Base-by-base conservation (phyloP, 306 rosid species). In the Cicer arietinum region DNA sequence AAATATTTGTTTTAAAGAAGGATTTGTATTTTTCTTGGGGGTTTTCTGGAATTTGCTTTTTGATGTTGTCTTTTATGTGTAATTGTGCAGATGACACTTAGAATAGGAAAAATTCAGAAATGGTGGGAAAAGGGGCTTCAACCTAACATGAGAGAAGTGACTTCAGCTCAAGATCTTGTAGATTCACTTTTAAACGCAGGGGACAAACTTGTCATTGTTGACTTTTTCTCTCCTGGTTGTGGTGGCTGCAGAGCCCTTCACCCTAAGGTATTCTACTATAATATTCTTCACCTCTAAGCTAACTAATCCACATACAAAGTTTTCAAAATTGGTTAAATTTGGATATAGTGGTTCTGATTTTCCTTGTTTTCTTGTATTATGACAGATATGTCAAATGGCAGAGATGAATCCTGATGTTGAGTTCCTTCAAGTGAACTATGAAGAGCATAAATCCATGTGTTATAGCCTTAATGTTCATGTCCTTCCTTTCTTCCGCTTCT, bases 231-330 rank as follows among this genome's bases (percentile, higher is more conserved):
- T 77, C 98, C 97, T 53, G 96, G 94, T 48, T 94, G 98, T 72
- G 96, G 98, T 76, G 98, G 97, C 59, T 94, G 98, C 94, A 94
- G 72, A 76, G 94, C 97, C 69, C 94, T 94, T 79, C 92, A 94
- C 63, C 98, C 97, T 47, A 94, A 94, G 98, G 98, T 89, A 25
- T 25, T 25, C 30, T 25, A 63, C 12, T 40, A 18, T 18, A 18
- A 18, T 18, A 3, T 25, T 25, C 60, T 43, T 44, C 18, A 25
- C 12, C 37, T n/a, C 48, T 75, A 14, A 37, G 13, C 8, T 39
- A 1, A 6, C 40, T 40, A 9, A 14, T 66, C 56, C 44, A 53
- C 7, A 7, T 6, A 76, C 48, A 4, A 40, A 6, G 9, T 48
- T 1, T 44, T 65, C 18, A 25, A 61, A 22, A 47, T 57, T 79